phyloP scores from a whole-genome alignment of 768 basidiomycete species.

The Mycena albidolilacea region DNA sequence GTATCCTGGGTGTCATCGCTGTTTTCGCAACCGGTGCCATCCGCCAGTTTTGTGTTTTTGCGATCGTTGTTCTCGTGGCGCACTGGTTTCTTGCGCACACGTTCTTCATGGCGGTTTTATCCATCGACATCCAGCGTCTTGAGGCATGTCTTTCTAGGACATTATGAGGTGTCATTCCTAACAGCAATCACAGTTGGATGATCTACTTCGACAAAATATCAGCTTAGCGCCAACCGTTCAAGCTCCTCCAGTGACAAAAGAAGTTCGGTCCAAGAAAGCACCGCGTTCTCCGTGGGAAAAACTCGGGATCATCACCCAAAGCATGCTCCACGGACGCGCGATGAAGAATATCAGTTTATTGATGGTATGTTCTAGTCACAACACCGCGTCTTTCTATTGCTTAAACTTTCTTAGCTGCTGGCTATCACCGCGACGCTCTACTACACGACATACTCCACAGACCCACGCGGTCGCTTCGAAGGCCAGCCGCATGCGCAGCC shows the following conservation, averaged over 20 bases:
- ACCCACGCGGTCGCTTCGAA: constrained; percentile 45
- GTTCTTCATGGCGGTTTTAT: constrained; percentile 94
- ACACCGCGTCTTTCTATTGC: constrained; percentile 27
- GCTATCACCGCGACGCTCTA: constrained; percentile 84
- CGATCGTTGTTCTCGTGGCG: constrained; percentile 93
- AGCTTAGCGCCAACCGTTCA: constrained; percentile 62
- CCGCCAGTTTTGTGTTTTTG: constrained; percentile 94
- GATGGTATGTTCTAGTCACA: constrained; percentile 60
- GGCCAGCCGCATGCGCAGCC: constrained; percentile 47
- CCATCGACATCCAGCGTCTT: constrained; percentile 95
- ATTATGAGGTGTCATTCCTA: constrained; percentile 28
- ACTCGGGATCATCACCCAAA: constrained; percentile 57
- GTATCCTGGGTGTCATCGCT: constrained; percentile 82
- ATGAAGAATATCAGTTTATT: constrained; percentile 86
- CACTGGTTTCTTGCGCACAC: constrained; percentile 99
- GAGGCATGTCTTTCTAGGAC: constrained; percentile 65
- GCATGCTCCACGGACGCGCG: constrained; percentile 75
- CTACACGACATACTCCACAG: constrained; percentile 73
- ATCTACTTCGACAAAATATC: constrained; percentile 84
- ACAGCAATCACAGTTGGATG: constrained; percentile 72
- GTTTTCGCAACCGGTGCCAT: constrained; percentile 85
- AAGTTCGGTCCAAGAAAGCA: constrained; percentile 50
- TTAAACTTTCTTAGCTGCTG: constrained; percentile 67
- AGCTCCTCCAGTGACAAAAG: constrained; percentile 45
- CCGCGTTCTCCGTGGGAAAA: constrained; percentile 62